Evolutionary conservation across 306 rosid genomes (phyloP), one percentile per base, ranked within the genome.

Genomic region (Morella rubra): DNA sequence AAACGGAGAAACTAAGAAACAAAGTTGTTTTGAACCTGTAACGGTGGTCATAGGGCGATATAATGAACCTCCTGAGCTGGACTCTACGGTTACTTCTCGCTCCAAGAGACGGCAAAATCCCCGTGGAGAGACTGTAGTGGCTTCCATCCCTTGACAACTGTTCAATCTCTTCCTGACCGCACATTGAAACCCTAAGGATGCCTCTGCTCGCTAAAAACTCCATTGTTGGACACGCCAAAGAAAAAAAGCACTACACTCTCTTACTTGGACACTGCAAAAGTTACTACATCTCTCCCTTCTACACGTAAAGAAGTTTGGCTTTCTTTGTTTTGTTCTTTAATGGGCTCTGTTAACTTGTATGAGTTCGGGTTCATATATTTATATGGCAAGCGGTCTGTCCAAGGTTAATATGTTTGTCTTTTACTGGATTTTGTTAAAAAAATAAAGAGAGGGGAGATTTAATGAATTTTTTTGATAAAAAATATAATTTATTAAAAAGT

Each of bases 51-150:
- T 89, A 92, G 1, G 98, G 98, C 0, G 97, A 89, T 0, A 92
- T 0, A 73, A 91, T 80, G 78, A 83, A 80, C 0, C 69, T 46
- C 6, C 75, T 71, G 67, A 91, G 93, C 54, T 83, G 84, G 37
- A 89, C 77, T 67, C 96, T 67, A 47, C 96, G 91, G 32, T 65
- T 80, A 44, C 93, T 88, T 80, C 86, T 75, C 14, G 96, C 98
- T 0, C 98, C 99, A 3, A 96, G 93, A 5, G 99, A 86, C 2
- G 99, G 99, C 19, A 96, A 71, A 18, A 96, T 80, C 0, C 93
- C 98, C 9, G 90, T 91, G 0, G 97, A 58, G 22, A 95, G 91
- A 24, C 97, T 95, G 64, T 86, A 91, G 4, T 92, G 96, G 68
- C 96, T 92, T 11, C 97, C 97, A 45, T 96, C 98, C 44, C 93